Conservation (phyloP, 2,329 filamentous ascomycete species). For the Curvularia sp. region DNA sequence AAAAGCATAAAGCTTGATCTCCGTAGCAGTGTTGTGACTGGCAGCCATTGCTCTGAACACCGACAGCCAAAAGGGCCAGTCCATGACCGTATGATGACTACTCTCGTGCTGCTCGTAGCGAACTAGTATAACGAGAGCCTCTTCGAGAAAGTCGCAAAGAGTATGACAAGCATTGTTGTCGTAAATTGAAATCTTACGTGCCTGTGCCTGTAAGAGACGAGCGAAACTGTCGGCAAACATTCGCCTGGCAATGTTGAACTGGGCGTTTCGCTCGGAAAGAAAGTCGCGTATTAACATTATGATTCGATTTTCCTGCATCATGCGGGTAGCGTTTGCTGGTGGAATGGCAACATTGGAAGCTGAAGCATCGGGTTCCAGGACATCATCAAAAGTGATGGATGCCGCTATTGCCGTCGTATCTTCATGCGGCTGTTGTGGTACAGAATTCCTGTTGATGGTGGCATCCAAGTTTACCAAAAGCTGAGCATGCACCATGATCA, state of each 20-base stretch:
- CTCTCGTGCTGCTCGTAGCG: constrained; percentile 62
- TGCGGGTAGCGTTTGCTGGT: constrained; percentile 73
- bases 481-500: constrained; percentile 83
- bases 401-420: constrained; percentile 48
- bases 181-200: constrained; percentile 78
- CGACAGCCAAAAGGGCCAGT: constrained; percentile 86
- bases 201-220: constrained; percentile 73
- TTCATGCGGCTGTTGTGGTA: constrained; percentile 48
- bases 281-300: constrained; percentile 84
- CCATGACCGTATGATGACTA: constrained; percentile 61
- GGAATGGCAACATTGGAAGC: constrained; percentile 68
- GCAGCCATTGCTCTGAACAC: constrained; percentile 80
- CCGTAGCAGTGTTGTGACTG: constrained; percentile 88
- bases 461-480: constrained; percentile 80
- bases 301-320: constrained; percentile 88
- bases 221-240: constrained; percentile 81
- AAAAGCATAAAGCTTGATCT: constrained; percentile 83
- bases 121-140: constrained; percentile 72
- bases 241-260: constrained; percentile 65
- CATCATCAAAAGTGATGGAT: constrained; percentile 70
- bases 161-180: constrained; percentile 86
- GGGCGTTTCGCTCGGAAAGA: constrained; percentile 66
- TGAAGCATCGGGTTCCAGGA: constrained; percentile 71
- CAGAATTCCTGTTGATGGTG: constrained; percentile 77
- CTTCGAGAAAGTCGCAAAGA: constrained; percentile 89